Evolutionary conservation across 2,329 filamentous ascomycete genomes (phyloP), one percentile per base, ranked within the genome.

Genomic region (Aspergillus neotritici): DNA sequence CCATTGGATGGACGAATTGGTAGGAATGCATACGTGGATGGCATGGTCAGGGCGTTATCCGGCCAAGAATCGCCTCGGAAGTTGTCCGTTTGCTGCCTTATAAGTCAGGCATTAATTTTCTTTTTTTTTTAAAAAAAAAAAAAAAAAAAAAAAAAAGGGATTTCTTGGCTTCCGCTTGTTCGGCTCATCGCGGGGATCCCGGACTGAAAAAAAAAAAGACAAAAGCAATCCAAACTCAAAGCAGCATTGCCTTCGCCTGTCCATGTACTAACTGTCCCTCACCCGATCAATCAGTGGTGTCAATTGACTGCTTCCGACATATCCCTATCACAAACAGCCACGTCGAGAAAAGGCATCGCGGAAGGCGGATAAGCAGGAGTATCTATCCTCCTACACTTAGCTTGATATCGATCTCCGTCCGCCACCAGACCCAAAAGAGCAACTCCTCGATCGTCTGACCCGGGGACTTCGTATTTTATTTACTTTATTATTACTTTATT

Each of bases 271-370:
- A 8, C 21, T 25, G 7, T 8, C 21, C 21, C 21, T 25, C 21
- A 14, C 14, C 14, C 17, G 11, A 31, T 11, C 9, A 30, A 9
- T 16, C 40, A 21, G 29, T 31, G 17, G 13, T n/a, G 30, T 12
- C 25, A 7, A 11, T 31, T 25, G 7, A 15, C 8, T n/a, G n/a
- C n/a, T n/a, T n/a, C n/a, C n/a, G n/a, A n/a, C n/a, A n/a, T 5
- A 31, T 46, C 25, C 31, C 44, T 39, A 42, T 46, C 31, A 32
- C n/a, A 32, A 28, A n/a, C 14, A 42, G 39, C 44, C 44, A 46
- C 34, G 31, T 46, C 39, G 39, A 38, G 31, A 14, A 35, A 21
- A 40, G 31, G 25, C 21, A 25, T 25, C 21, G 21, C 21, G 21
- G 21, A 25, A 25, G 21, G 21, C 21, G 21, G 21, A 9, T 25